Base-by-base conservation (phyloP, 805 yeast genomes). In the Ogataea nitratoaversa region DNA sequence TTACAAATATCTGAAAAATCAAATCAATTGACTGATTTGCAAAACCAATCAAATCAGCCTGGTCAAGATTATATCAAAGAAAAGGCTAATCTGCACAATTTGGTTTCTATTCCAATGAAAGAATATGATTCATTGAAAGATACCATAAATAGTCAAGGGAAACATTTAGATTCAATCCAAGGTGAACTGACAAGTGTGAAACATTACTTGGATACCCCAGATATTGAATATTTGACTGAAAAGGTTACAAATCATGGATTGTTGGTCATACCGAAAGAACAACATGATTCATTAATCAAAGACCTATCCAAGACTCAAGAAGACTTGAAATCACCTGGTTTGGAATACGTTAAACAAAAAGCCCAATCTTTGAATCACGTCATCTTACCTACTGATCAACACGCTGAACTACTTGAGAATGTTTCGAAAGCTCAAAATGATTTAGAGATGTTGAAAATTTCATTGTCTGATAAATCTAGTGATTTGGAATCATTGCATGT, bases 191-290 rank as follows among this genome's bases (percentile, higher is more conserved):
- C 6, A 23, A n/a, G 24, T 12, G 13, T 18, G 6, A n/a, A 49
- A 13, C 20, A 18, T 9, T 41, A 43, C 31, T 4, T 55, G 19
- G 51, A 47, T 7, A 42, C 46, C 9, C 74, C 76, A 8, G 47
- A 61, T 3, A 42, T 55, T 16, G 62, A 54, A 8, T 57, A 57
- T 36, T 40, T 65, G 19, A 37, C 37, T 8, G 47, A 46, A 8
- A 59, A 59, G 31, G 65, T 71, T 5, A 28, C 47, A 11, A 43
- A 35, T 18, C 56, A 48, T 34, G 59, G 61, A 5, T 39, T 57
- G 23, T 43, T 47, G 5, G 44, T 54, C 32, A 41, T 62, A 20
- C 54, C 52, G 25, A 39, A 34, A 20, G 41, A 38, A 12, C 53
- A 39, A 5, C 56, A 54, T 35, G 42, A 41, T 19, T 20, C 42